A percentile compares a stretch with the other conserved stretches of the same genome.
Conservation (phyloP, 257 asterid species). For the Sherardia arvensis region DNA sequence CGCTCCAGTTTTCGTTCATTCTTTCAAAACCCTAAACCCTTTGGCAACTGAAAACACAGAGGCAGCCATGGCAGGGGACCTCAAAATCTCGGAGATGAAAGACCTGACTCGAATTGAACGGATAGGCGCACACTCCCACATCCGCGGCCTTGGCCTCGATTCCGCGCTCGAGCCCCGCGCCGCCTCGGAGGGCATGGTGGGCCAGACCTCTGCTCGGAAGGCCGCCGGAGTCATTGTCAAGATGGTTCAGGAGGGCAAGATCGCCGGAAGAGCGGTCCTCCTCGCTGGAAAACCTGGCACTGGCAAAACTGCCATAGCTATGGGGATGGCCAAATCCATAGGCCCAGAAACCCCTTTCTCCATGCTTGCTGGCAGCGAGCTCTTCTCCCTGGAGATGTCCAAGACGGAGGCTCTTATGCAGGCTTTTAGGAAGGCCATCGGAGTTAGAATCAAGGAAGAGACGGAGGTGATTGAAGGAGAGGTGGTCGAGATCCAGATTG, state of each 20-base stretch:
- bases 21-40: neutral
- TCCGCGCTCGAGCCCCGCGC: constrained; percentile 66
- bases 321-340: constrained; percentile 88
- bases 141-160: constrained; percentile 81
- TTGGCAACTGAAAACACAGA: neutral
- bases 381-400: constrained; percentile 85
- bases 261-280: constrained; percentile 74
- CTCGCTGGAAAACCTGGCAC: constrained; percentile 86
- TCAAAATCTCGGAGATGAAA: constrained; percentile 69
- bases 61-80: constrained; percentile 65
- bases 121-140: constrained; percentile 84
- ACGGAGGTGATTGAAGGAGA: constrained; percentile 89
- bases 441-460: constrained; percentile 81
- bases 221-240: constrained; percentile 75
- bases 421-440: constrained; percentile 79
- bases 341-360: constrained; percentile 90
- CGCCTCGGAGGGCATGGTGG: constrained; percentile 86
- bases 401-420: constrained; percentile 89
- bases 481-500: constrained; percentile 74
- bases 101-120: constrained; percentile 80
- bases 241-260: constrained; percentile 78
- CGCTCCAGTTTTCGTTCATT: neutral
- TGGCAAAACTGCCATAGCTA: constrained; percentile 79
- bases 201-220: constrained; percentile 67
- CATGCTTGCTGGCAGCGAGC: constrained; percentile 85